These are phyloP conservation scores for Aspergillus tanneri DNA, from an alignment of 2,329 filamentous ascomycete species.

Conservation along the genomic window DNA sequence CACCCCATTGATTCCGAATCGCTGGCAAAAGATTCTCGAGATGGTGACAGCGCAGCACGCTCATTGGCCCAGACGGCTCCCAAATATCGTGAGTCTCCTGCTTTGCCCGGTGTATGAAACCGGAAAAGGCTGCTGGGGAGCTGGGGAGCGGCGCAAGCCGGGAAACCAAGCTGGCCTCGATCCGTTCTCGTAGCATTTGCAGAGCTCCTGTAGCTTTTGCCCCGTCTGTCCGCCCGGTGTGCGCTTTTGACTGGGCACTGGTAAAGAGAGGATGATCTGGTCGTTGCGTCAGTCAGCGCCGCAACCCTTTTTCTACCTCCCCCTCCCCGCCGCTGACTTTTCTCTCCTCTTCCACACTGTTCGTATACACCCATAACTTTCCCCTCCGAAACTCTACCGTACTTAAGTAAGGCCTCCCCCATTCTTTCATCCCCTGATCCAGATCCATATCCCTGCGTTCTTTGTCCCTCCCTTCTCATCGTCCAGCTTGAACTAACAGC, in stretches of 20 bases:
- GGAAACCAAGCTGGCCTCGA: conserved; percentile 26
- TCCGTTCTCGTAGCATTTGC: not conserved
- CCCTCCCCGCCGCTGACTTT: conserved; percentile 28
- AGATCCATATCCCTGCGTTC: conserved; percentile 1
- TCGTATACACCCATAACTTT: conserved; percentile 16
- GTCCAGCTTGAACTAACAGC: conserved; percentile 33
- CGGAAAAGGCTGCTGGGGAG: conserved; percentile 36
- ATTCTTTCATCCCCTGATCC: not conserved
- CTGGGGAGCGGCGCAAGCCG: conserved; percentile 33
- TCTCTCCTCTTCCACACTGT: conserved; percentile 20
- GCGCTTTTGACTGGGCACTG: too few species aligned
- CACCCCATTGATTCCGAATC: conserved; percentile 15
- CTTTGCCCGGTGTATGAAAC: conserved; percentile 47
- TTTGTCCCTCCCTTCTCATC: conserved; percentile 5
- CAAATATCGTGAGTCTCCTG: conserved; percentile 41
- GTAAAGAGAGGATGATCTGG: conserved; percentile 30
- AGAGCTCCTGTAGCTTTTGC: conserved; percentile 23
- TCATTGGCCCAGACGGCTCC: conserved; percentile 31
- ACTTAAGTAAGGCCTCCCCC: conserved; percentile 17
- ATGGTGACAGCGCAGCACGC: conserved; percentile 18
- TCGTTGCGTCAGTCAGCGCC: conserved; percentile 37
- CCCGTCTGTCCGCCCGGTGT: conserved; percentile 34
- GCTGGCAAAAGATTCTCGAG: conserved; percentile 34
- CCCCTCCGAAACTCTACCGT: conserved; percentile 7
- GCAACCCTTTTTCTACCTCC: conserved; percentile 29